Evolutionary conservation across 2,329 filamentous ascomycete genomes (phyloP), one percentile per base, ranked within the genome.

Genomic region (Fusarium sulawesiense): DNA sequence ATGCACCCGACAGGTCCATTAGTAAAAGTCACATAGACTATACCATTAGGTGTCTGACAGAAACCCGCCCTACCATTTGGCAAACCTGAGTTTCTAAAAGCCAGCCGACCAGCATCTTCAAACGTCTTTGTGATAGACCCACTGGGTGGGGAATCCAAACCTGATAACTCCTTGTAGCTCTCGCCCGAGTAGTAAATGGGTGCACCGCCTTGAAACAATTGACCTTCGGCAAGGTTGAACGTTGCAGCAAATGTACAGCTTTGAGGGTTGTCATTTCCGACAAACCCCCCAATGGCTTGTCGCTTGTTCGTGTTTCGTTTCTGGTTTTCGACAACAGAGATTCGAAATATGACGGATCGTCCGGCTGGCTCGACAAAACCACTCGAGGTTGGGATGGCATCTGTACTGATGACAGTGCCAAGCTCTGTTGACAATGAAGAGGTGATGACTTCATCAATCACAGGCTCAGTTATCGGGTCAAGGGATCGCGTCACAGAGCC

Each of bases 141-240:
- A 4, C 16, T 8, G 7, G 16, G 0, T 16, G 16, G 32, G 0
- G 3, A 4, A 7, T 20, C 32, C 0, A 25, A 21, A 4, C 21
- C 21, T 14, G 12, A 20, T 4, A 51, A 18, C 16, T 27, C 32
- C 32, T 51, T 51, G 11, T 27, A 51, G 11, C 14, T 34, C 16
- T 51, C 48, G 3, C 32, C 32, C 3, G 32, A 10, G 7, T 41
- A 51, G 20, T 20, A 21, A 16, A 27, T 51, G 4, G 48, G 32
- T n/a, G 20, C 3, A 10, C 32, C 32, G 12, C 2, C 23, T 16
- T 9, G 6, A 10, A 51, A 51, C 10, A 51, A 34, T 4, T 41
- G 32, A 16, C 48, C 23, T 16, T 51, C 16, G n/a, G 32, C 32
- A 7, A 51, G 48, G 12, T 40, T 40, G n/a, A 51, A 51, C 1